Evolutionary conservation across 148 eudicot species (phyloP), one percentile per base, ranked within the genome.

Genomic region (Vaccinium myrtillus): DNA sequence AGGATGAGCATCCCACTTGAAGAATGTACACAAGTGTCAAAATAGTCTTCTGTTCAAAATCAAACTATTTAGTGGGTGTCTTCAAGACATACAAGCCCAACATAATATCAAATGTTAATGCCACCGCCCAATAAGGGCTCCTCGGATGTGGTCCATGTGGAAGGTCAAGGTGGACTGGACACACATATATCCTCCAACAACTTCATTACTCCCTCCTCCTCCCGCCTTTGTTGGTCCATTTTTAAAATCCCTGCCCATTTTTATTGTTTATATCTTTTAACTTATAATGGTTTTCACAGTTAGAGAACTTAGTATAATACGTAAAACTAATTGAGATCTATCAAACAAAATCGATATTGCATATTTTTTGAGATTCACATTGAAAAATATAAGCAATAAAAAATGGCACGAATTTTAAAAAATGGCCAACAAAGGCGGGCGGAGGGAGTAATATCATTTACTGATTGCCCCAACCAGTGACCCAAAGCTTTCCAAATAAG

Each of bases 401-500:
- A 36, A 36, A 36, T 36, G 39, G 39, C 39, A 36, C 39, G 39
- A 36, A 2, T 36, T 36, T 36, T 36, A 36, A 36, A 36, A 36
- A 36, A 36, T 36, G 39, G 39, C 39, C 39, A 36, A 36, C 39
- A 36, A 36, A 36, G 39, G 39, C 39, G 0, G 39, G 2, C 39
- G 39, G 39, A 36, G 39, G 39, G 39, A 36, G 39, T 36, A 32
- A 51, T 27, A 78, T 13, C 65, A 54, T 78, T 14, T 8, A 30
- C 8, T 30, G 5, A 78, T 54, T 78, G 81, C 81, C 55, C 14
- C 63, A 25, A 78, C 46, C 46, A 78, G 53, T 55, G 81, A 30
- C 79, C 53, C n/a, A 39, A 74, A 39, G 77, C 19, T 74, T 74
- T 10, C 43, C 18, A 74, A 39, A 32, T 7, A 39, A 39, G 50